Conservation (phyloP, 2,329 filamentous ascomycete species). For the Penicillium digitatum region DNA sequence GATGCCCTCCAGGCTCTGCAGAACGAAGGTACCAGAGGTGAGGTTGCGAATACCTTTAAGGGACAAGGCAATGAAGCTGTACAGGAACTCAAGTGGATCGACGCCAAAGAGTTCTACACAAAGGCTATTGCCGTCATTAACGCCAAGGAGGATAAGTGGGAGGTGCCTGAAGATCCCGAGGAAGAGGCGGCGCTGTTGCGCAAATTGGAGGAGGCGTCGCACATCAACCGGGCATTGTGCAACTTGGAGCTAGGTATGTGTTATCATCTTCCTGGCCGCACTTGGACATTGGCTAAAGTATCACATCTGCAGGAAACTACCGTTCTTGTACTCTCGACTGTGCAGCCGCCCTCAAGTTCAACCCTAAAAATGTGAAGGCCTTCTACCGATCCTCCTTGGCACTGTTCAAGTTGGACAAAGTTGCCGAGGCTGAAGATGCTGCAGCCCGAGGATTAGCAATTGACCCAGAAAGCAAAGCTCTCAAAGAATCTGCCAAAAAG, state of each 20-base stretch:
- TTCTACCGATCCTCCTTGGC: slow-evolving; percentile 81
- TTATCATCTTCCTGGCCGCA: background rate
- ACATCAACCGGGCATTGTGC: slow-evolving; percentile 84
- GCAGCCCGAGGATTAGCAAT: slow-evolving; percentile 68
- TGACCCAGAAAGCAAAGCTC: slow-evolving; percentile 65
- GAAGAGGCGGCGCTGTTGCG: slow-evolving; percentile 62
- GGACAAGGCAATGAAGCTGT: slow-evolving; percentile 91
- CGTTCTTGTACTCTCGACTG: slow-evolving; percentile 83
- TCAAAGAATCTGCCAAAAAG: slow-evolving; percentile 60
- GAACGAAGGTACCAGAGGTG: slow-evolving; percentile 84
- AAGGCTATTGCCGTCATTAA: slow-evolving; percentile 75
- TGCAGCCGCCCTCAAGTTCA: slow-evolving; percentile 71
- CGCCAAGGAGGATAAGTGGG: slow-evolving; percentile 55
- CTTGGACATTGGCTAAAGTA: background rate
- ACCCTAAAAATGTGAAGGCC: slow-evolving; percentile 79
- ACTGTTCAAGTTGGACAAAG: slow-evolving; percentile 71
- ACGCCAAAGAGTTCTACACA: slow-evolving; percentile 87
- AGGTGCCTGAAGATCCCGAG: slow-evolving; percentile 50
- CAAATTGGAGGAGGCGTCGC: slow-evolving; percentile 67
- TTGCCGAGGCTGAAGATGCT: slow-evolving; percentile 75
- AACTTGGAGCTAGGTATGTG: slow-evolving; percentile 72
- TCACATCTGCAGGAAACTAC: slow-evolving; percentile 63
- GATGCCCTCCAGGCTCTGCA: slow-evolving; percentile 86
- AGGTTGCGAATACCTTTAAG: slow-evolving; percentile 80
- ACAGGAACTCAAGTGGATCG: slow-evolving; percentile 65